Base-by-base conservation (phyloP, 805 yeast species). In the Maudiozyma saulgeensis region DNA sequence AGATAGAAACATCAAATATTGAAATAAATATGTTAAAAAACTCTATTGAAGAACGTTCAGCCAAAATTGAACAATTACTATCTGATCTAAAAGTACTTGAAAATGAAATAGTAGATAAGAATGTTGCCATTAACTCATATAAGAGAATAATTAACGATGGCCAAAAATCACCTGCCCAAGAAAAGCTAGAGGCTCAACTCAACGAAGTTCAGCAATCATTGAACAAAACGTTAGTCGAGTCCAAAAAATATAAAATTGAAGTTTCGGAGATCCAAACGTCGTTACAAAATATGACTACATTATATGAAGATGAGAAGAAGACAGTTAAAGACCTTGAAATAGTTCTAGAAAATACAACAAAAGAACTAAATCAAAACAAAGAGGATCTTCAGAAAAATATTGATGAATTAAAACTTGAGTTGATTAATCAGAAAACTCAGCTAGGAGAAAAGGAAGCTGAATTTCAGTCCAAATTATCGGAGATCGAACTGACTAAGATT, bases 131-230 rank as follows among this genome's bases (percentile, higher is more conserved):
- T 23, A 60, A 48, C 55, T 63, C 63, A 40, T 73, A 54, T 46
- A 66, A 50, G 53, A 63, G 53, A 6, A 43, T 60, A n/a, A 16
- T 21, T 12, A 38, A 41, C 37, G n/a, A 18, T 18, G 44, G 26
- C 9, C 54, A 59, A 25, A 41, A 41, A 6, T 41, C 19, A 1
- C 7, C 21, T 39, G 42, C 15, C 21, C 59, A 57, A 25, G 52
- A 66, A 15, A 59, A 35, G 8, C 18, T 35, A 3, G 38, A 35
- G 15, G 15, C 8, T 87, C 0, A 77, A 77, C 54, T 69, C 75
- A n/a, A 80, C 76, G 56, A 74, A 78, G 9, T 72, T 72, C n/a
- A 81, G 83, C 55, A 77, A 82, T 28, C 32, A 28, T 28, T 28
- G 12, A 28, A 28, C 32, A 8, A 28, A 2, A 28, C 32, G 12